Evolutionary conservation across 2,329 filamentous ascomycete species (phyloP), one percentile per base, ranked within the genome.

Genomic region (Blastomyces parvus): DNA sequence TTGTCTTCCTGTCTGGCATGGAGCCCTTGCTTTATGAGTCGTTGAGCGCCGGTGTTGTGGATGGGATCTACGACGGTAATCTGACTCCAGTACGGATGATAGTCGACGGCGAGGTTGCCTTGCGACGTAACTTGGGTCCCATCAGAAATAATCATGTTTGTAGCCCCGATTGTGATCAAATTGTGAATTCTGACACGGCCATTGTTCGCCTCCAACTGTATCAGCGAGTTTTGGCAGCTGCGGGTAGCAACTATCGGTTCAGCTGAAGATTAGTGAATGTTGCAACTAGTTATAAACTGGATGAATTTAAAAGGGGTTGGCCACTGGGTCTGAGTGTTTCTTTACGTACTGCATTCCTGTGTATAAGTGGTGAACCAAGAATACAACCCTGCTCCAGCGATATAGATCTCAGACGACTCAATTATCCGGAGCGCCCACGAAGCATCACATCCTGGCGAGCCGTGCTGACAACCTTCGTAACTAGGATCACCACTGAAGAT

Each of bases 21-120:
- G 42, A 44, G 17, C 36, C 30, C 17, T 38, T 46, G 27, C n/a
- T 33, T 53, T 11, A 30, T 19, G 13, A 59, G 42, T 6, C 40
- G 25, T 59, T 46, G 57, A 22, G 36, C 27, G 22, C 42, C 57
- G 5, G 3, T 46, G 17, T 59, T 59, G 11, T 63, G 53, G 22
- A 48, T 27, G 6, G 62, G 62, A 52, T 64, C 62, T 19, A 50
- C 40, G 50, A 59, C 42, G 0, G 62, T 52, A n/a, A 64, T 42
- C n/a, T 61, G 62, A 22, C 62, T 64, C 62, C 62, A 61, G 25
- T 61, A 61, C 14, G 62, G 62, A 46, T 64, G 59, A 25, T 56
- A 64, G 38, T 64, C 40, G 17, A 64, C 62, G 3, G 59, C 59
- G 8, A 61, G 59, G 33, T 64, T 64, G 42, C 27, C 62, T 17